These are phyloP conservation scores for Wolfiporia cocos DNA, from an alignment of 1,284 basidiomycete genomes.

Conservation along the genomic window DNA sequence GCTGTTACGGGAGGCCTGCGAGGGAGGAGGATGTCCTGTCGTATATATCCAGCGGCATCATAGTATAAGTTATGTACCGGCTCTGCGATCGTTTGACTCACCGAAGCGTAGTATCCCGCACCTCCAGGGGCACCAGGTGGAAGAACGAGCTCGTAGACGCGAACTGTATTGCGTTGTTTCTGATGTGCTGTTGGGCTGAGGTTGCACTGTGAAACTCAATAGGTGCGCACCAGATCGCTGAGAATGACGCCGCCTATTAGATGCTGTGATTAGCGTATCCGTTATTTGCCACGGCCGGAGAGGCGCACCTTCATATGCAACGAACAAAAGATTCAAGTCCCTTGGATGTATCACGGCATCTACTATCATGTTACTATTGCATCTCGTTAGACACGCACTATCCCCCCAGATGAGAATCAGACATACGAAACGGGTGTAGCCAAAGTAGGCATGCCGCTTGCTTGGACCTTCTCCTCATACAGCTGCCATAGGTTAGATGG, in stretches of 20 bases:
- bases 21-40: constrained; percentile 63
- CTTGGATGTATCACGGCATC: constrained; percentile 74
- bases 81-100: constrained; percentile 19
- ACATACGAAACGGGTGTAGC: constrained; percentile 37
- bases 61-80: not conserved
- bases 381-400: not conserved
- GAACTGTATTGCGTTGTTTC: constrained; percentile 54
- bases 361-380: constrained; percentile 37
- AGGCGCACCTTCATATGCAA: constrained; percentile 70
- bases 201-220: not conserved
- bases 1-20: constrained; percentile 70
- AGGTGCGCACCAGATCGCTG: constrained; percentile 56
- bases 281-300: not conserved
- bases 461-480: constrained; percentile 63
- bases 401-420: too few relatives aligned
- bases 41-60: not conserved
- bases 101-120: constrained; percentile 49
- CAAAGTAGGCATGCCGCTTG: constrained; percentile 46
- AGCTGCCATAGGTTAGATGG: constrained; percentile 67
- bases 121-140: constrained; percentile 81
- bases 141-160: constrained; percentile 62
- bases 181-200: too few relatives aligned
- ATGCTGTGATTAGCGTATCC: not conserved
- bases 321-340: constrained; percentile 74
- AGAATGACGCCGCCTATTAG: constrained; percentile 64